Conservation (phyloP, 345 rosid genomes). For the Gossypium rotundifolium region DNA sequence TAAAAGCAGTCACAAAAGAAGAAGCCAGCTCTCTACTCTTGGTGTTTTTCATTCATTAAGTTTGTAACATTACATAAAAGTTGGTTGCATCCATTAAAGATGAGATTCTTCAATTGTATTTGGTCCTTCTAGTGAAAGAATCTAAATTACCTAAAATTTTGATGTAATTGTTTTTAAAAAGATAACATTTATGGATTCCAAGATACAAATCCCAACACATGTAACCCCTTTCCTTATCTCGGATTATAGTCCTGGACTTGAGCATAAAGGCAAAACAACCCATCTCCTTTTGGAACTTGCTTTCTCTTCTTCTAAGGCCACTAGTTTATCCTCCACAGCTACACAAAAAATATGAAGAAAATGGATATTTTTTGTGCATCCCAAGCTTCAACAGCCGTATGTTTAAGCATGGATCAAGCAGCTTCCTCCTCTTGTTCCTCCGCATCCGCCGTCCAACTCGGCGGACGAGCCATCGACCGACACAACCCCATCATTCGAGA, state of each 20-base stretch:
- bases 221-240: too few species aligned
- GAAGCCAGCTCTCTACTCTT: neutral
- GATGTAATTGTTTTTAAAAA: neutral
- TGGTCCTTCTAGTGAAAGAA: neutral
- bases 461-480: conserved; percentile 73
- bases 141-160: neutral
- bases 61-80: conserved; percentile 5
- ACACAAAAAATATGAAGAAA: conserved; percentile 28
- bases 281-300: neutral
- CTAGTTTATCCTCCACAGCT: conserved; percentile 10
- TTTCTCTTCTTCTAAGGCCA: conserved; percentile 20
- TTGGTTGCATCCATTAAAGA: conserved; percentile 25
- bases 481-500: conserved; percentile 84
- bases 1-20: neutral
- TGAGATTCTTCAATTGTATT: conserved; percentile 3
- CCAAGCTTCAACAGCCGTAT: conserved; percentile 74
- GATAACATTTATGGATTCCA: neutral
- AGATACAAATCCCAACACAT: too few species aligned
- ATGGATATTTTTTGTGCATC: conserved; percentile 72
- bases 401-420: conserved; percentile 50
- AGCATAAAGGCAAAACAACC: neutral
- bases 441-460: conserved; percentile 29
- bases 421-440: conserved; percentile 28
- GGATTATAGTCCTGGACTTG: neutral
- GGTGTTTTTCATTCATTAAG: conserved; percentile 21